Evolutionary conservation across 495 filamentous ascomycete species (phyloP).

Genomic region (Penicillium salamii): DNA sequence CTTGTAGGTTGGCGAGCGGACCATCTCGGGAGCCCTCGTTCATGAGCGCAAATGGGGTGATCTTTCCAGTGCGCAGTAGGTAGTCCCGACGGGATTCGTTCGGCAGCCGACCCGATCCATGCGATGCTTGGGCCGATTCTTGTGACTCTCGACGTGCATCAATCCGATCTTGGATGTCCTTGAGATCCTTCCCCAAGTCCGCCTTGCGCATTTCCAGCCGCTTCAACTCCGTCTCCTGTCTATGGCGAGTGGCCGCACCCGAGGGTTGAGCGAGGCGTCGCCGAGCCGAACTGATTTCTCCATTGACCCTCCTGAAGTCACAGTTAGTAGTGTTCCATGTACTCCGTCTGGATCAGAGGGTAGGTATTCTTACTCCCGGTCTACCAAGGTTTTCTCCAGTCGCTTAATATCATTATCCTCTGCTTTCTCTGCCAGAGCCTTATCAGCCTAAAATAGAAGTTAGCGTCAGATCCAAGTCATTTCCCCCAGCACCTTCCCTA

Average conservation of each 20-base stretch:
- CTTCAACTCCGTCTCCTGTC: constrained; percentile 60
- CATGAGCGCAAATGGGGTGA: constrained; percentile 87
- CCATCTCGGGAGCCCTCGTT: constrained; percentile 50
- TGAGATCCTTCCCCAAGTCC: constrained; percentile 63
- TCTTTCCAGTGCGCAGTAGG: constrained; percentile 92
- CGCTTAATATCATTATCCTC: constrained; percentile 85
- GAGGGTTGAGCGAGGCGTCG: constrained; percentile 49
- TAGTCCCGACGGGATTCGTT: constrained; percentile 84
- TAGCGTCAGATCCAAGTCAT: constrained; percentile 5
- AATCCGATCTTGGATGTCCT: constrained; percentile 76
- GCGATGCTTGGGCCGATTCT: constrained; percentile 35
- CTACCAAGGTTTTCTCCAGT: constrained; percentile 68
- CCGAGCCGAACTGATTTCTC: constrained; percentile 47
- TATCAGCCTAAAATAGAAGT: constrained; percentile 58
- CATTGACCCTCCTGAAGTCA: constrained; percentile 39
- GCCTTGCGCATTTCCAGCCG: constrained; percentile 59
- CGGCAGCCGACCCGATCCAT: constrained; percentile 57
- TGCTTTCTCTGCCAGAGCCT: constrained; percentile 73
- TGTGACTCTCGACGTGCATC: constrained; percentile 61
- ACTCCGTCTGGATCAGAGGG: background rate
- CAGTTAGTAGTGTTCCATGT: constrained; percentile 8
- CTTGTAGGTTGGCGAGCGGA: constrained; percentile 59
- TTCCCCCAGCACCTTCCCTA: constrained; percentile 6
- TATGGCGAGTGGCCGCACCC: constrained; percentile 44
- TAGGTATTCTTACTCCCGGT: constrained; percentile 48